Percentiles rank a stretch among this genome's conserved stretches.
These are phyloP conservation scores for Cryptococcus sp. DNA, from an alignment of 1,284 basidiomycete species.

Conservation along the genomic window DNA sequence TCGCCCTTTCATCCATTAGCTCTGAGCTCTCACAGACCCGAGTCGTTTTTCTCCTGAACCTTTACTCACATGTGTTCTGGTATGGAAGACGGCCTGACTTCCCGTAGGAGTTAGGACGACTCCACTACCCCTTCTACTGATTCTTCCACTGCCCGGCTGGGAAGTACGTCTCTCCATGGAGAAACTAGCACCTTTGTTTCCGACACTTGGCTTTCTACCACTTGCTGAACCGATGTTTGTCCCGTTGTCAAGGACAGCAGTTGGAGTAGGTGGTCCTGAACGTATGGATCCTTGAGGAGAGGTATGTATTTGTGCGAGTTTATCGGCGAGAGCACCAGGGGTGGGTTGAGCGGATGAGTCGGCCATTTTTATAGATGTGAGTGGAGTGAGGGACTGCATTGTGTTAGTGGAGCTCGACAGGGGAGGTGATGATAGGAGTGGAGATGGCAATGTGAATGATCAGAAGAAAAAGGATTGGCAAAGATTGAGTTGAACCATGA, in stretches of 20 bases:
- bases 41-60: not conserved
- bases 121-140: conserved; percentile 49
- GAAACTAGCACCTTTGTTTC: conserved; percentile 5
- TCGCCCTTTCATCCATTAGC: conserved; percentile 14
- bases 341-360: not conserved
- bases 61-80: conserved; percentile 40
- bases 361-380: not conserved
- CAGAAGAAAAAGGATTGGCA: no score
- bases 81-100: conserved; percentile 68
- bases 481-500: no score
- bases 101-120: conserved; percentile 66
- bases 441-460: no score
- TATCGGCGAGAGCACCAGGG: conserved; percentile 2
- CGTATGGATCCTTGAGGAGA: conserved; percentile 2
- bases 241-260: conserved; percentile 33
- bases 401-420: no score
- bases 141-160: conserved; percentile 9
- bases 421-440: no score
- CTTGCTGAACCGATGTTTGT: conserved; percentile 38
- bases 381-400: not conserved
- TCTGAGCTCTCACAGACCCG: no score
- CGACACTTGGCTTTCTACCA: conserved; percentile 30
- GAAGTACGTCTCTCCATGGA: conserved; percentile 17
- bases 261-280: conserved; percentile 1
- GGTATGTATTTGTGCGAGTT: conserved; percentile 2